phyloP scores from a whole-genome alignment of 2,329 filamentous ascomycete species.

The Achaetomium macrosporum region DNA sequence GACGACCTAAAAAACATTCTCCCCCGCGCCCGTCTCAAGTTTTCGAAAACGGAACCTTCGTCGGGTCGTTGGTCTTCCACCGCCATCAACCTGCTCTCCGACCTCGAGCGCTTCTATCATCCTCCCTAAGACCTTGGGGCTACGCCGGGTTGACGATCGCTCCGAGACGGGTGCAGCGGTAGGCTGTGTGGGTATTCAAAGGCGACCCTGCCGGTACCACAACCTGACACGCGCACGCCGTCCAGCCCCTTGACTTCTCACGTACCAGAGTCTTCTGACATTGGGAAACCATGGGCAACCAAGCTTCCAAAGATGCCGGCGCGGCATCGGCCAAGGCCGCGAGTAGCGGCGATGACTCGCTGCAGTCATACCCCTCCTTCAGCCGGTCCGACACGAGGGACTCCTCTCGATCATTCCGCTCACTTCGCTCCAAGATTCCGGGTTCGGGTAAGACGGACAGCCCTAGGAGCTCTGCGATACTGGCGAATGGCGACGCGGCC shows the following conservation, averaged over 20 bases:
- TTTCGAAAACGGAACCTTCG: conserved; percentile 46
- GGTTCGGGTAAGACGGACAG: conserved; percentile 69
- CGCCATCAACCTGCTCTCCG: conserved; percentile 42
- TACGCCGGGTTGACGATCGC: conserved; percentile 20
- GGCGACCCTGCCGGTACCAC: conserved; percentile 28
- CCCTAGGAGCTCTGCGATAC: conserved; percentile 66
- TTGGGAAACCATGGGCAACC: conserved; percentile 61
- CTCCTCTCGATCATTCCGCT: conserved; percentile 78
- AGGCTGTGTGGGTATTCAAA: conserved; percentile 32
- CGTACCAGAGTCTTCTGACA: conserved; percentile 22
- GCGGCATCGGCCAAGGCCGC: conserved; percentile 44
- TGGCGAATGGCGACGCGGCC: conserved; percentile 54
- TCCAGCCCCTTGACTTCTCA: conserved; percentile 27
- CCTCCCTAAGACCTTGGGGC: conserved; percentile 42
- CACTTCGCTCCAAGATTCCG: conserved; percentile 83
- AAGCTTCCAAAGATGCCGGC: conserved; percentile 58
- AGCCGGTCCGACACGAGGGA: conserved; percentile 90
- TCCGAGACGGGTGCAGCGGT: conserved; percentile 33
- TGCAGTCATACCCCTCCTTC: conserved; percentile 88
- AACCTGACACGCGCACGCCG: conserved; percentile 32
- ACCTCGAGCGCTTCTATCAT: conserved; percentile 46
- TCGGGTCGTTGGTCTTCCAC: conserved; percentile 41
- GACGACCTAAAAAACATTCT: neutral
- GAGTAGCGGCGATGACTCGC: conserved; percentile 47
- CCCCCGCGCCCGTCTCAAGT: conserved; percentile 28